Base-by-base conservation (phyloP, 2,329 filamentous ascomycete genomes). In the Aureobasidium sp. region DNA sequence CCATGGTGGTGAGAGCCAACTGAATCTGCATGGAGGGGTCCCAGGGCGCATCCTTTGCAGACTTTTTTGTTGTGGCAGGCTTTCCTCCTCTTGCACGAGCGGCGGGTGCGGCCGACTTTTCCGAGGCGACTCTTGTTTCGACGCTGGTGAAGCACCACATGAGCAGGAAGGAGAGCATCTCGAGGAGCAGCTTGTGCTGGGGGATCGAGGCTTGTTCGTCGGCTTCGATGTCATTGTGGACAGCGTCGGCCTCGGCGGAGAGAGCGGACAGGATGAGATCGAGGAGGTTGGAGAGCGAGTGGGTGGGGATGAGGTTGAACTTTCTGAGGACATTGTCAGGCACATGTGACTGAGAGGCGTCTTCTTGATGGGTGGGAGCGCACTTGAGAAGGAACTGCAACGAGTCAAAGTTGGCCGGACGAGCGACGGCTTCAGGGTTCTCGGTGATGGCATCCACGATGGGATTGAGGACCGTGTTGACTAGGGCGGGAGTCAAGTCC, bases 81-180 rank as follows among this genome's bases (percentile, higher is more conserved):
- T 86, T 84, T 70, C 89, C 89, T 61, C 87, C 89, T 70, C 90
- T 82, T 47, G 86, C 87, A 69, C 90, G 82, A 8, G 85, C 82
- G 2, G 88, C 86, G 1, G 86, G 82, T 8, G 87, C 78, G 1
- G 88, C 86, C 0, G 91, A 86, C 75, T 95, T 97, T 75, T 97
- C 94, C 49, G 91, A 89, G 24, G 66, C 68, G 1, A 91, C 89
- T 75, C 96, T 96, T 42, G 89, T 88, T 75, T 99, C 94, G 53
- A 97, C 90, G n/a, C 89, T 91, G 7, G 91, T 88, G 66, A 97
- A 88, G 7, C 91, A 90, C 95, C 94, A 99, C 74, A 97, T 92
- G 53, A 99, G 78, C 12, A 99, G 79, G 71, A 96, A 99, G 37
- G 88, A 93, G 72, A 95, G 97, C 70, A 96, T 89, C 73, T 99